Conservation (phyloP, 2,329 filamentous ascomycete genomes). For the Bipolaris sorokiniana region DNA sequence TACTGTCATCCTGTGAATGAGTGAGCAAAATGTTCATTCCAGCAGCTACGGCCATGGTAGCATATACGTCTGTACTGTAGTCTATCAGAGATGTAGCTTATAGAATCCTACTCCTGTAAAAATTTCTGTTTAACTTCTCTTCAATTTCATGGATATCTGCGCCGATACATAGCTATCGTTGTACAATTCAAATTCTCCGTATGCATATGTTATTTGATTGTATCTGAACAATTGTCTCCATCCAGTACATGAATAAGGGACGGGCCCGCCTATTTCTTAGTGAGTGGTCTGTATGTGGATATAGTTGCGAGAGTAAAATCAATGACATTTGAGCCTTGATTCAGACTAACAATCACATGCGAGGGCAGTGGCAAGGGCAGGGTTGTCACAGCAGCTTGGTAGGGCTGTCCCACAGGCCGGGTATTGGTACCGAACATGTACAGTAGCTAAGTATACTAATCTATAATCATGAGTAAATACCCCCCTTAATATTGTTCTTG, state of each 20-base stretch:
- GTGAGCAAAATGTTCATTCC: background rate
- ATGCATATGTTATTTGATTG: no score
- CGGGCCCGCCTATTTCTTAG: no score
- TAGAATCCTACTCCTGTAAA: background rate
- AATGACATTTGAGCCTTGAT: no score
- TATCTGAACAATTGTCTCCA: no score
- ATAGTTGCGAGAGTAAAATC: background rate
- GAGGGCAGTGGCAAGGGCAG: background rate
- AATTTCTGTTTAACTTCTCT: background rate
- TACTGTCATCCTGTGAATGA: slow-evolving; percentile 2
- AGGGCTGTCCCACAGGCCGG: no score
- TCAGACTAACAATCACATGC: background rate
- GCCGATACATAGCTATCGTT: no score
- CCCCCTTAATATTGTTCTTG: no score
- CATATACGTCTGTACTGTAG: background rate
- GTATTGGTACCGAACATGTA: no score
- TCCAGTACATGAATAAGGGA: no score
- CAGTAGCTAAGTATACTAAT: no score
- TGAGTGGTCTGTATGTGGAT: background rate
- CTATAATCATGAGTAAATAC: no score
- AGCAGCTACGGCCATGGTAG: background rate
- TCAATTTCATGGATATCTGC: background rate
- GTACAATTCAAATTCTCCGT: no score
- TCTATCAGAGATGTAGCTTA: background rate
- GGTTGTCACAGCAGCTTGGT: background rate